Evolutionary conservation across 371 early-diverging fungal species (phyloP).

Genomic region (Mucor sp.): DNA sequence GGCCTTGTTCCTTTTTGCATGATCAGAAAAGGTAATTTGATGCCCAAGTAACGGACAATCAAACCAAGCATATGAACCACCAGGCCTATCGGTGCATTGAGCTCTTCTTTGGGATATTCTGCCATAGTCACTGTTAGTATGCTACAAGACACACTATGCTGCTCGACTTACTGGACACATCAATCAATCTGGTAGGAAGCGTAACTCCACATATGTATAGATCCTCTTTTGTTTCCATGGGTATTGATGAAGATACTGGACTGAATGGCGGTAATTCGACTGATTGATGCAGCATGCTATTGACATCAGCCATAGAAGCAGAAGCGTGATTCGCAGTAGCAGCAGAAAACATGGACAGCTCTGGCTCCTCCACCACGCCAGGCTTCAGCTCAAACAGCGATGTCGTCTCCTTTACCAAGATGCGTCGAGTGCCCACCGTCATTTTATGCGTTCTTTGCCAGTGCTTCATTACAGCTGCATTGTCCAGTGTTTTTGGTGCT

Average conservation of each 20-base stretch:
- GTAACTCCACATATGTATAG: slow-evolving; percentile 59
- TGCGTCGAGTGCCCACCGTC: slow-evolving; percentile 45
- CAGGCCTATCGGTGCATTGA: slow-evolving; percentile 84
- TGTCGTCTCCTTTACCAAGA: slow-evolving; percentile 57
- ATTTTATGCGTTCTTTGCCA: slow-evolving; percentile 43
- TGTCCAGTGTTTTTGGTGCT: background rate
- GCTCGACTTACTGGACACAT: slow-evolving; percentile 44
- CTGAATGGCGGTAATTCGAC: slow-evolving; percentile 7
- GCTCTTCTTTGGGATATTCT: slow-evolving; percentile 65
- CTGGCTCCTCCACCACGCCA: slow-evolving; percentile 30
- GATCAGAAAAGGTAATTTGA: slow-evolving; percentile 74
- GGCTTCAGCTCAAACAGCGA: slow-evolving; percentile 60
- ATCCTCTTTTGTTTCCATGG: slow-evolving; percentile 35
- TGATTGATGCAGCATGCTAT: slow-evolving; percentile 7
- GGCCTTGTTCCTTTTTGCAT: slow-evolving; percentile 56
- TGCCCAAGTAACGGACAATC: slow-evolving; percentile 78
- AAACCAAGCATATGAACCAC: slow-evolving; percentile 76
- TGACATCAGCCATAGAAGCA: background rate
- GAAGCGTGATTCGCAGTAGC: background rate
- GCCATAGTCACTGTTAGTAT: slow-evolving; percentile 7
- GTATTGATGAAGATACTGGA: background rate
- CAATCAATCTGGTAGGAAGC: slow-evolving; percentile 41
- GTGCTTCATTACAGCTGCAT: slow-evolving; percentile 13
- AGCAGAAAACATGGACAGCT: slow-evolving; percentile 1
- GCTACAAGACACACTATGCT: background rate